A percentile compares a stretch with the other conserved stretches of the same genome.
Evolutionary conservation across 257 asterid genomes (phyloP).

Genomic region (Solanum tarijense): DNA sequence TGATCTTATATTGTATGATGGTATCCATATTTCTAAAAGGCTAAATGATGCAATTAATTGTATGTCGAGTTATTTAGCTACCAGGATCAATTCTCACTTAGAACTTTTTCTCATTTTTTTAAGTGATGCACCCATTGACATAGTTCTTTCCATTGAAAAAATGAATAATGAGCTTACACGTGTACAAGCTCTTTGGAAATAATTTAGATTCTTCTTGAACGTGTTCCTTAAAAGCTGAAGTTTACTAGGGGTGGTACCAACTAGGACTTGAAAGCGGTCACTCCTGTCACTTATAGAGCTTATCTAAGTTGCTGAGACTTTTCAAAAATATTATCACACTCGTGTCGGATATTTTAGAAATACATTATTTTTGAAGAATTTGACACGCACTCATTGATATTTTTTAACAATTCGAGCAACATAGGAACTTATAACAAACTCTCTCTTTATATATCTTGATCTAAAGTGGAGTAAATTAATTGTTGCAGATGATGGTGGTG

Average conservation of each 20-base stretch:
- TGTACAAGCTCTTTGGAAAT: neutral
- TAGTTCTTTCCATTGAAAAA: too few relatives aligned
- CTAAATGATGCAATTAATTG: neutral
- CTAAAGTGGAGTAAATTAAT: neutral
- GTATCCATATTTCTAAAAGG: too few relatives aligned
- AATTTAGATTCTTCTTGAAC: neutral
- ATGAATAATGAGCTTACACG: neutral
- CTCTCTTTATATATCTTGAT: neutral
- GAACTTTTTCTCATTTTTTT: too few relatives aligned
- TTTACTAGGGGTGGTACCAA: neutral
- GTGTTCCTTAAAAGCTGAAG: neutral
- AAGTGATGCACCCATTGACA: too few relatives aligned
- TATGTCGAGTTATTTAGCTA: neutral
- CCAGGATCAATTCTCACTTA: neutral
- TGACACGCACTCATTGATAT: too few relatives aligned
- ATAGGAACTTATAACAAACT: neutral
- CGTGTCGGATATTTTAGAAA: too few relatives aligned
- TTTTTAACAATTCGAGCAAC: too few relatives aligned
- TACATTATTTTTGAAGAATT: too few relatives aligned
- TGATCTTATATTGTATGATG: neutral
- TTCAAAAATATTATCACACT: too few relatives aligned
- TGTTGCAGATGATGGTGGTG: conserved; percentile 36
- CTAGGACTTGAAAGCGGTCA: neutral
- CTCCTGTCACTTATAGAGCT: neutral
- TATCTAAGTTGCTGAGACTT: too few relatives aligned